phyloP scores from a whole-genome alignment of 257 asterid species.

The Rhazya stricta region DNA sequence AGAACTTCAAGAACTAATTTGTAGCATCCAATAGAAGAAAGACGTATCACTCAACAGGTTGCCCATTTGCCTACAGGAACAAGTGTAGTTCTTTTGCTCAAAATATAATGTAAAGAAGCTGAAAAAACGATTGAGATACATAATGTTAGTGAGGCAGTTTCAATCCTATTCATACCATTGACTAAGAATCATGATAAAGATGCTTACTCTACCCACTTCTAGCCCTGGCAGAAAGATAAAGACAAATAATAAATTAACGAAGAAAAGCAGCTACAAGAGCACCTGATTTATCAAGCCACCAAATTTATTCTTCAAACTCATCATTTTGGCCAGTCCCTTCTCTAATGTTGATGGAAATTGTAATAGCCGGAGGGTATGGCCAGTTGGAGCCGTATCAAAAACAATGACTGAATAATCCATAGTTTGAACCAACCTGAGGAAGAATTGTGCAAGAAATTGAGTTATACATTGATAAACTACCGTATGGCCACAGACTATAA shows the following conservation, averaged over 20 bases:
- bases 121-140: background rate
- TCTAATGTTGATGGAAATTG: conserved; percentile 97
- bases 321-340: conserved; percentile 80
- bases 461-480: background rate
- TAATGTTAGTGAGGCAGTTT: background rate
- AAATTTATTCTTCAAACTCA: conserved; percentile 83
- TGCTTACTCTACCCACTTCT: background rate
- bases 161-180: background rate
- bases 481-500: background rate
- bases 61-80: background rate
- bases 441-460: conserved; percentile 8
- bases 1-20: background rate
- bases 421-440: conserved; percentile 83
- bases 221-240: background rate
- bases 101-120: background rate
- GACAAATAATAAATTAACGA: background rate
- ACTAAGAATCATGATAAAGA: background rate
- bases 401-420: conserved; percentile 95
- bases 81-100: background rate
- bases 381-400: conserved; percentile 98
- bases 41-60: background rate
- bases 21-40: background rate
- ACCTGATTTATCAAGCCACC: conserved; percentile 97
- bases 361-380: conserved; percentile 90
- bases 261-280: background rate